These are phyloP conservation scores for Cnidoscolus chayamansa DNA, from an alignment of 441 rosid species.

Conservation along the genomic window DNA sequence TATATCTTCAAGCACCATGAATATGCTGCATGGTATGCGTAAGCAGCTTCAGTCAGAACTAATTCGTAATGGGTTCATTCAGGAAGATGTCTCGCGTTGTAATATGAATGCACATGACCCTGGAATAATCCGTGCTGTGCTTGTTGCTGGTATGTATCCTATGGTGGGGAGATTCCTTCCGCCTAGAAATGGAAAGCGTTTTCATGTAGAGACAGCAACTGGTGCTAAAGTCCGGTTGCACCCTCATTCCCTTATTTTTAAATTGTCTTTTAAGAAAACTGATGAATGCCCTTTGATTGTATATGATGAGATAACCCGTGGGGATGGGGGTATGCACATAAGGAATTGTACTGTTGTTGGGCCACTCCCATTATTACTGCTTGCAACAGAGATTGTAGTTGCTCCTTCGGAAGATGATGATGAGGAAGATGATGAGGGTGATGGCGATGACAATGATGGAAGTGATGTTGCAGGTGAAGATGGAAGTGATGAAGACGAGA, in stretches of 20 bases:
- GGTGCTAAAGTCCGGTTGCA: conserved; percentile 78
- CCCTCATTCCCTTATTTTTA: conserved; percentile 60
- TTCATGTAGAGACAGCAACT: conserved; percentile 58
- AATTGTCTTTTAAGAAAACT: conserved; percentile 39
- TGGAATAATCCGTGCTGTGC: conserved; percentile 75
- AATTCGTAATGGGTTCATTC: conserved; percentile 59
- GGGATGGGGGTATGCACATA: conserved; percentile 71
- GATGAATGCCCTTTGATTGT: conserved; percentile 54
- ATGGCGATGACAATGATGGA: conserved; percentile 33
- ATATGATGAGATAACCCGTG: conserved; percentile 87
- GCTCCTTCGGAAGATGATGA: conserved; percentile 42
- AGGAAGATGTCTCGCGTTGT: conserved; percentile 53
- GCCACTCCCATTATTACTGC: conserved; percentile 64
- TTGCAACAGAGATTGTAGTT: conserved; percentile 79
- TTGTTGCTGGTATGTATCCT: conserved; percentile 90
- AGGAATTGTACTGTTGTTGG: conserved; percentile 68
- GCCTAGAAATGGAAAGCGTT: conserved; percentile 48
- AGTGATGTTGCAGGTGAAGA: conserved; percentile 40
- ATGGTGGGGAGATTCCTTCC: conserved; percentile 69
- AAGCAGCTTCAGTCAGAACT: conserved; percentile 77
- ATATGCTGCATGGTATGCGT: conserved; percentile 83
- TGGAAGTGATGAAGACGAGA: conserved; percentile 50
- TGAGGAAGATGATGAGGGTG: conserved; percentile 30
- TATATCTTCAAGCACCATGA: conserved; percentile 69
- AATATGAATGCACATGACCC: conserved; percentile 65